These are phyloP conservation scores for Grifola frondosa DNA, from an alignment of 1,284 basidiomycete genomes.

Conservation along the genomic window DNA sequence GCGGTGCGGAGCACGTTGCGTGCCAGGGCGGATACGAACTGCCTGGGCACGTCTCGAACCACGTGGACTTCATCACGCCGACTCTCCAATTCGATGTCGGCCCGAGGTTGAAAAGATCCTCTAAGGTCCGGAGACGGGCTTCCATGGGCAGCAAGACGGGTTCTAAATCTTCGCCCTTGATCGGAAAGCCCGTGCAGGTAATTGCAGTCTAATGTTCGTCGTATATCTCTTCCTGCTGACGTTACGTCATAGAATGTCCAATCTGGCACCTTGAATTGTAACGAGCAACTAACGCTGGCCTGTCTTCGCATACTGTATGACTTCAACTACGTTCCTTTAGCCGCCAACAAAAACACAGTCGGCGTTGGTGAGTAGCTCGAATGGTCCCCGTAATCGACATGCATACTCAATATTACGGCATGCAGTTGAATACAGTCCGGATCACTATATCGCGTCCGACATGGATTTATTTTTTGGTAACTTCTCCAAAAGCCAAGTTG, in stretches of 20 bases:
- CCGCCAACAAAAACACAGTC: conserved; percentile 12
- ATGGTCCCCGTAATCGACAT: no score
- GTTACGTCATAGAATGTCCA: conserved; percentile 10
- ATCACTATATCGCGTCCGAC: conserved; percentile 43
- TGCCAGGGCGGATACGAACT: conserved; percentile 25
- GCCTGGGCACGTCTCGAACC: conserved; percentile 21
- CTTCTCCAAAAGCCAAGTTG: conserved; percentile 36
- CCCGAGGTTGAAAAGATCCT: no score
- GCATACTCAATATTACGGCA: no score
- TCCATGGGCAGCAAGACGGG: conserved; percentile 7
- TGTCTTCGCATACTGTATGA: conserved; percentile 20
- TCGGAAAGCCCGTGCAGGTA: conserved; percentile 45
- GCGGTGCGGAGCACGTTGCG: conserved; percentile 34
- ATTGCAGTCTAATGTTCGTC: conserved; percentile 31
- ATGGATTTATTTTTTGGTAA: conserved; percentile 42
- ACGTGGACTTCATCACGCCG: conserved; percentile 25
- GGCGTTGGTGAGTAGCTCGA: conserved; percentile 19
- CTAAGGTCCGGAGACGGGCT: conserved; percentile 16
- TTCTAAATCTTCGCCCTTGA: conserved; percentile 2
- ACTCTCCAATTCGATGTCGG: conserved; percentile 24
- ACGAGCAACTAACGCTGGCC: conserved; percentile 9
- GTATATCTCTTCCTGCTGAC: conserved; percentile 6
- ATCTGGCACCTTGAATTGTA: conserved; percentile 15
- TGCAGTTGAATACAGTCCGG: conserved; percentile 47
- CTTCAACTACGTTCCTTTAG: conserved; percentile 11